phyloP scores from a whole-genome alignment of 768 basidiomycete genomes.

The Phylloporus sp. region DNA sequence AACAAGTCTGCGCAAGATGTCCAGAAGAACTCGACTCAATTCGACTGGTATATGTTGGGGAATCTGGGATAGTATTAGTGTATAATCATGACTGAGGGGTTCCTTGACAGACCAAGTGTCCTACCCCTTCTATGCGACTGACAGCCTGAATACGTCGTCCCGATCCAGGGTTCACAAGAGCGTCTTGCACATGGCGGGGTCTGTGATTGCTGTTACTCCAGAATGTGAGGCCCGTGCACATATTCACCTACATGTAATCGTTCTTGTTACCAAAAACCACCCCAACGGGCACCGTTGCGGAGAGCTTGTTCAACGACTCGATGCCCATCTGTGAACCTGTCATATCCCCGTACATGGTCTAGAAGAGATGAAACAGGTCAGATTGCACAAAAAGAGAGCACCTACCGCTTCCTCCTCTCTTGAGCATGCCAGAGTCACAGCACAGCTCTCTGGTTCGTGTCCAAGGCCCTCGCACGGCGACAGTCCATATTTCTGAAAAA shows the following conservation, averaged over 20 bases:
- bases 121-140: conserved; percentile 23
- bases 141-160: conserved; percentile 24
- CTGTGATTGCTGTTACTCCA: conserved; percentile 11
- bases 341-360: conserved; percentile 54
- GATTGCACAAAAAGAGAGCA: background rate
- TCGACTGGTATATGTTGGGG: conserved; percentile 26
- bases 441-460: conserved; percentile 27
- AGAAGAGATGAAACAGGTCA: conserved; percentile 7
- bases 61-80: conserved; percentile 14
- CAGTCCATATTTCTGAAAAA: conserved; percentile 44
- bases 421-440: conserved; percentile 41
- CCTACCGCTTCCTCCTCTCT: conserved; percentile 57
- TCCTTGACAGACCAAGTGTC: conserved; percentile 30
- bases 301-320: conserved; percentile 39
- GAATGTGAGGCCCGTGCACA: background rate
- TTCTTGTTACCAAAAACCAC: conserved; percentile 48
- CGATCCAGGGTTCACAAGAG: conserved; percentile 23
- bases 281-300: conserved; percentile 43
- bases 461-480: conserved; percentile 33
- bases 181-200: conserved; percentile 31
- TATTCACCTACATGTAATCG: conserved; percentile 48
- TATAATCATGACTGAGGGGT: too few relatives aligned
- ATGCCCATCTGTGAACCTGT: conserved; percentile 55
- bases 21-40: conserved; percentile 24
- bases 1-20: conserved; percentile 15